Conservation (phyloP, 805 yeast genomes). For the Candida chauliodis region DNA sequence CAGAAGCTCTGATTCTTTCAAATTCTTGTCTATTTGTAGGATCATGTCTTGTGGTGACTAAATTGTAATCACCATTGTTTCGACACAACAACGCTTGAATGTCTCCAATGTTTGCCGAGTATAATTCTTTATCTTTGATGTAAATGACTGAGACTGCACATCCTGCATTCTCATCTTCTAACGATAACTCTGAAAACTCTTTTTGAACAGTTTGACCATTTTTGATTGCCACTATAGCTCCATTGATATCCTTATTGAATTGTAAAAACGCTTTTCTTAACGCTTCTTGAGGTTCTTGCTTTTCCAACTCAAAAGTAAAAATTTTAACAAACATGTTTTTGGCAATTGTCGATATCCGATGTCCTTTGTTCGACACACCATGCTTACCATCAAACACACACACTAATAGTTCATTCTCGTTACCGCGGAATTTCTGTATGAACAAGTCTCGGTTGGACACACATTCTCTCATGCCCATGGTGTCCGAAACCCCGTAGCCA, state of each 20-base stretch:
- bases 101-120: conserved; percentile 90
- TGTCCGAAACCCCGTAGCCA: conserved; percentile 90
- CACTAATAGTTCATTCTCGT: conserved; percentile 73
- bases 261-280: conserved; percentile 76
- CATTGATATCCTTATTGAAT: conserved; percentile 79
- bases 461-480: conserved; percentile 62
- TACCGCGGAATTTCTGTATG: conserved; percentile 81
- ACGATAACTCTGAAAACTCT: conserved; percentile 43
- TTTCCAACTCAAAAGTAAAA: conserved; percentile 64
- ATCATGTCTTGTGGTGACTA: conserved; percentile 74
- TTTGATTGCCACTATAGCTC: conserved; percentile 44
- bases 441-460: conserved; percentile 82
- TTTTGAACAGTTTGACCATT: conserved; percentile 36
- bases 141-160: conserved; percentile 82
- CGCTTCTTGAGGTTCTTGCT: conserved; percentile 65
- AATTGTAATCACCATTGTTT: conserved; percentile 74
- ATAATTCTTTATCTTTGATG: conserved; percentile 64
- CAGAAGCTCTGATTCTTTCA: conserved; percentile 84
- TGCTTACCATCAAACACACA: conserved; percentile 84
- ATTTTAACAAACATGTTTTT: conserved; percentile 68
- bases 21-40: conserved; percentile 77
- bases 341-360: conserved; percentile 63
- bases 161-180: conserved; percentile 74
- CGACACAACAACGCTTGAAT: conserved; percentile 76
- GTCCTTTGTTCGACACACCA: conserved; percentile 43